Evolutionary conservation across 2,329 filamentous ascomycete genomes (phyloP), one percentile per base, ranked within the genome.

Genomic region (Colletotrichum acutatum): DNA sequence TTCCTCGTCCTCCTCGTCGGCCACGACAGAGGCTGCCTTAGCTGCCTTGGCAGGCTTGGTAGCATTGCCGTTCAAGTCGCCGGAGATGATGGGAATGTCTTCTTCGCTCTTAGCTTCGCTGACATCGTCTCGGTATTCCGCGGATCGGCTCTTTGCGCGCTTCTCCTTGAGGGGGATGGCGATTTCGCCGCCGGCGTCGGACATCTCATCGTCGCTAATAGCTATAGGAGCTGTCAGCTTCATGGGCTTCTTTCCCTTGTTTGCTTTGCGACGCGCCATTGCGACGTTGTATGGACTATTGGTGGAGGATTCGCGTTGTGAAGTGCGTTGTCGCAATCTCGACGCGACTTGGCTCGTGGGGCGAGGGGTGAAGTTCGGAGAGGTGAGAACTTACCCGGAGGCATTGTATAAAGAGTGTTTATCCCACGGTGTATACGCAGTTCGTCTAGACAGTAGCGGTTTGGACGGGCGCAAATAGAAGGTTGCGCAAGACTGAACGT

Each of bases 181-280:
- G 46, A 74, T 59, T 14, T 54, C 68, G 68, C 58, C 61, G 56
- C 56, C 58, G 16, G 67, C 22, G 28, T 83, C 83, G 14, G 81
- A 82, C 56, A 78, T 74, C 54, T 82, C 80, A 3, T 80, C 78
- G 62, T 84, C 83, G 75, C 83, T 84, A 14, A 84, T 76, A 49
- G 82, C 83, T 84, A 64, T n/a, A 42, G 22, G 5, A 5, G 37
- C 14, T 4, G 61, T 75, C 24, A 75, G 68, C 61, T 61, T 70
- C 3, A 22, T 66, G 54, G 24, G 11, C 6, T 24, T 26, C 26
- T 26, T 49, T 53, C 19, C 37, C 4, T 37, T 49, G 22, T 49
- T 54, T 4, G 32, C 14, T 46, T 61, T 63, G 14, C 16, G 53
- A 30, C 56, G 34, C 28, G 71, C 34, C 61, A 73, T 73, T 12